Percentiles rank a stretch among this genome's conserved stretches.
Evolutionary conservation across 441 rosid genomes (phyloP).

Genomic region (Erodium moschatum): DNA sequence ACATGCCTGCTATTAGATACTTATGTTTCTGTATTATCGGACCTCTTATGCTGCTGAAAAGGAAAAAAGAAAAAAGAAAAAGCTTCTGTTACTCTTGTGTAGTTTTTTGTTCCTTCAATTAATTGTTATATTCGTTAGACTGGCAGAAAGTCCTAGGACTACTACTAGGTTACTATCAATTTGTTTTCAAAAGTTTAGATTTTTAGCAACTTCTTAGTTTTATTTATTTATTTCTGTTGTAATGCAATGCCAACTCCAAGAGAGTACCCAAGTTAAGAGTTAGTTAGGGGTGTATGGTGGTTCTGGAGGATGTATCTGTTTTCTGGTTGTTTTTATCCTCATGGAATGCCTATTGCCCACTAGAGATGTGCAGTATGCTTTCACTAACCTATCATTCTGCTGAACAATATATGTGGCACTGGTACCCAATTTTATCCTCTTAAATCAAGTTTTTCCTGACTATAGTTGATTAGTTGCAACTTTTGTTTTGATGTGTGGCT

Average conservation of each 20-base stretch:
- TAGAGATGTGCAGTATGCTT: no score
- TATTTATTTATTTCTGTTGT: background rate
- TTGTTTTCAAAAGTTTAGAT: background rate
- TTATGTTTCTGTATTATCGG: background rate
- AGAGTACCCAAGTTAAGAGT: background rate
- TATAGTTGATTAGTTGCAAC: background rate
- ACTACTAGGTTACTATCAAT: background rate
- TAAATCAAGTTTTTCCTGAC: background rate
- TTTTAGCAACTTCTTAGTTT: background rate
- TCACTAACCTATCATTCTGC: no score
- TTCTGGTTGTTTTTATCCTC: no score
- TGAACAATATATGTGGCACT: no score
- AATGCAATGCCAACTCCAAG: background rate
- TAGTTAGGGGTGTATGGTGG: background rate
- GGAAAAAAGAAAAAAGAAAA: background rate
- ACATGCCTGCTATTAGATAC: background rate
- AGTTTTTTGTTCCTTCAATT: background rate
- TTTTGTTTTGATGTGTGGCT: background rate
- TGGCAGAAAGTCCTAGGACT: background rate
- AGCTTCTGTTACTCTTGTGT: background rate
- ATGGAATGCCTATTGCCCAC: no score
- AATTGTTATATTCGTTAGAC: background rate
- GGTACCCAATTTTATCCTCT: no score
- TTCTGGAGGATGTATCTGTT: no score
- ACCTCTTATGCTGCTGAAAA: constrained; percentile 7